Evolutionary conservation across 1,284 basidiomycete genomes (phyloP).

Genomic region (Cryptococcus deneoformans): DNA sequence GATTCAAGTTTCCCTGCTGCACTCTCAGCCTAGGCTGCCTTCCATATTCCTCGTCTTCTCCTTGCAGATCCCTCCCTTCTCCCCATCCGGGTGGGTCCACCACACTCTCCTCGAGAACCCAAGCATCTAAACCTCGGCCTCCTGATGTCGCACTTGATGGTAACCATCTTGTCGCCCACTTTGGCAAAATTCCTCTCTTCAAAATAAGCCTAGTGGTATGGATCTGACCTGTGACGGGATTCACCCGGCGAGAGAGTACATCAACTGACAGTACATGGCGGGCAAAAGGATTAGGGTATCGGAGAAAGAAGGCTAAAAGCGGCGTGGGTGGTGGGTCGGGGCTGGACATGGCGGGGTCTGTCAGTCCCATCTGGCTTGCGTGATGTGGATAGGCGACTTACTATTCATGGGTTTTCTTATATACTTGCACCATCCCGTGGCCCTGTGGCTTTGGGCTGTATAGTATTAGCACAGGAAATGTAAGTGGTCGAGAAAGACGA

Average conservation of each 20-base stretch:
- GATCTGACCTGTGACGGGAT: conserved; percentile 67
- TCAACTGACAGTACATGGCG: conserved; percentile 93
- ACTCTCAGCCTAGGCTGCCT: conserved; percentile 34
- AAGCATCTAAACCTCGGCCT: conserved; percentile 59
- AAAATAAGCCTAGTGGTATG: conserved; percentile 85
- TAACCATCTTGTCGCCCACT: conserved; percentile 78
- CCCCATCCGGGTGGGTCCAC: conserved; percentile 54
- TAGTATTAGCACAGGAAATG: too few relatives aligned
- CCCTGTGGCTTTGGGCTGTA: not conserved
- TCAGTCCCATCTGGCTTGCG: not conserved
- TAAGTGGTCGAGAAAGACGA: too few relatives aligned
- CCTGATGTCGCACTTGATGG: conserved; percentile 56
- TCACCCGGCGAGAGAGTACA: conserved; percentile 77
- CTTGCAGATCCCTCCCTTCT: conserved; percentile 1
- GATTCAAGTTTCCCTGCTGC: conserved; percentile 46
- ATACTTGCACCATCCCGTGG: conserved; percentile 18
- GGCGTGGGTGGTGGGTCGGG: conserved; percentile 62
- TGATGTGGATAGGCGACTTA: not conserved
- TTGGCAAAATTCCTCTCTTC: conserved; percentile 83
- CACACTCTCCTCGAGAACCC: conserved; percentile 88
- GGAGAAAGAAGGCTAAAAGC: conserved; percentile 86
- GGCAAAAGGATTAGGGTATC: conserved; percentile 96
- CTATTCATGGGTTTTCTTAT: conserved; percentile 21
- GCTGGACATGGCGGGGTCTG: conserved; percentile 17
- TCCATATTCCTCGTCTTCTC: conserved; percentile 13